Evolutionary conservation across 2,329 filamentous ascomycete species (phyloP), one percentile per base, ranked within the genome.

Genomic region (Trichoderma harzianum): DNA sequence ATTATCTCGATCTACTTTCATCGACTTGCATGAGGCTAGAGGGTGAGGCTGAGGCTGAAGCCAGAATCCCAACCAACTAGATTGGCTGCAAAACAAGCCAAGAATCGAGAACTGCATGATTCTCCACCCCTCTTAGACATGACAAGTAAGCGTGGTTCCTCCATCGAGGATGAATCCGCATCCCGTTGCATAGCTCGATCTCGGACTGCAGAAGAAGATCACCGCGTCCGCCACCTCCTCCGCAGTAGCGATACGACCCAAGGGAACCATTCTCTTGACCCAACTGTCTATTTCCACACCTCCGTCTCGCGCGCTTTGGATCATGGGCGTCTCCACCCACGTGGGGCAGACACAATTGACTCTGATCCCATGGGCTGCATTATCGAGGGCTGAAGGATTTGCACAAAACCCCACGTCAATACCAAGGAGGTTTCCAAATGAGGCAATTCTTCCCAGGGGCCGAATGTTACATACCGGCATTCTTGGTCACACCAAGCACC

Each of bases 141-240:
- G 66, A 6, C 66, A 69, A 28, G 66, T 69, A 65, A 70, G 69
- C 60, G 34, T 70, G n/a, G 69, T 73, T 21, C 68, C 74, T 21
- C 72, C 72, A 43, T 72, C 69, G 18, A 71, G 34, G 24, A 73
- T 68, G 21, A 74, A 61, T 28, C 63, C 61, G 28, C 26, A 55
- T 36, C 70, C 73, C 26, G 63, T 71, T 21, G 62, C 51, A 26
- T 64, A 74, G 53, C 73, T 74, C 14, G 73, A 70, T 36, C 63
- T 74, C n/a, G 73, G 63, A 53, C 73, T 74, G 18, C 67, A 69
- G 28, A 95, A 84, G 79, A 94, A 94, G 28, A 89, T 79, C 51
- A 90, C 91, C 67, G 92, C 91, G 76, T 93, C 88, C 24, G 92
- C 92, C 36, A 94, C 86, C 78, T 95, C 92, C 21, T 87, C 83